Percentiles rank a stretch among this genome's conserved stretches.
Evolutionary conservation across 345 rosid genomes (phyloP).

Genomic region (Salix udensis): DNA sequence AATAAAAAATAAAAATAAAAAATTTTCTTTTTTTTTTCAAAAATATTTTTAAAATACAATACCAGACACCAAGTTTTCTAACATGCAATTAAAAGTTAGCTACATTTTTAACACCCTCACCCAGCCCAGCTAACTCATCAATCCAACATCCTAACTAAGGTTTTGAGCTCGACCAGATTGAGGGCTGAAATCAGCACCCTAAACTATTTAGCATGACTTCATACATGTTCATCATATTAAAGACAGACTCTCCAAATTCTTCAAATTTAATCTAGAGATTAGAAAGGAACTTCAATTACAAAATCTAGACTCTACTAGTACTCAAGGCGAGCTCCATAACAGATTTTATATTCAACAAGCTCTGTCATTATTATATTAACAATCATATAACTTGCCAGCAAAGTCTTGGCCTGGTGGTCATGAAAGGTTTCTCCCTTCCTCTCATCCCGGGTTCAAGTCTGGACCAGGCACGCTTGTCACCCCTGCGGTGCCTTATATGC

Average conservation of each 20-base stretch:
- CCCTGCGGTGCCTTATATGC: no score
- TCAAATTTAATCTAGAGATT: background rate
- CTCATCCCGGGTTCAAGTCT: no score
- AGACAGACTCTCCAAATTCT: background rate
- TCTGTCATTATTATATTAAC: no score
- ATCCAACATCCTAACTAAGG: background rate
- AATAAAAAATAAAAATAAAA: no score
- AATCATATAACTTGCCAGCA: no score
- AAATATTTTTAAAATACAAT: no score
- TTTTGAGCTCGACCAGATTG: background rate
- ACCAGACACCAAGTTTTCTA: rapidly evolving
- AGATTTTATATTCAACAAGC: no score
- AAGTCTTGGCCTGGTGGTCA: no score
- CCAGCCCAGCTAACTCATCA: background rate
- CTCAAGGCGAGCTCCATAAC: background rate
- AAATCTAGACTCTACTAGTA: background rate
- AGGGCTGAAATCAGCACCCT: background rate
- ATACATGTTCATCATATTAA: background rate
- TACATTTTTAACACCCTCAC: background rate
- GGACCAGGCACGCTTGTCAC: no score
- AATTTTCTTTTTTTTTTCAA: no score
- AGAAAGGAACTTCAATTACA: background rate
- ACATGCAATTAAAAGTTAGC: background rate
- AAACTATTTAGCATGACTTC: background rate
- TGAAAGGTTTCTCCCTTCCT: no score